These are phyloP conservation scores for Sporopachydermia cereana DNA, from an alignment of 1,139 yeast species.

Conservation along the genomic window DNA sequence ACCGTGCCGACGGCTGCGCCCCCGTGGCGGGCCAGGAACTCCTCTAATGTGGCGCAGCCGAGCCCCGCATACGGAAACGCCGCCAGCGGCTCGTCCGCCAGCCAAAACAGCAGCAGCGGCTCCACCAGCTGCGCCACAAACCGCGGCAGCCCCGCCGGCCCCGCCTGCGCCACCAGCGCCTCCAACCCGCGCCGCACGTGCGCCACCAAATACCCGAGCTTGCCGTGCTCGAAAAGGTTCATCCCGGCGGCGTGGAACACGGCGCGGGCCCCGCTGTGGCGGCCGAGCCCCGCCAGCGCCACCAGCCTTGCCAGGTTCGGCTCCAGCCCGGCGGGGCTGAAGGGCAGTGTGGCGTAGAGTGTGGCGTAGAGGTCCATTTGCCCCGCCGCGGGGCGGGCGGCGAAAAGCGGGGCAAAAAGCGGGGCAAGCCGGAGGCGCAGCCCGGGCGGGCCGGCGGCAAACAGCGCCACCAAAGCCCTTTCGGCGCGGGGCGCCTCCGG, in stretches of 20 bases:
- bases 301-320: neutral
- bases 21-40: neutral
- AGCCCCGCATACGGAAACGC: neutral
- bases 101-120: constrained; percentile 1
- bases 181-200: too few relatives aligned
- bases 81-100: neutral
- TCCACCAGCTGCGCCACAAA: neutral
- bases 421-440: neutral
- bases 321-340: neutral
- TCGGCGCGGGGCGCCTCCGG: neutral
- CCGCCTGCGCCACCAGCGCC: too few relatives aligned
- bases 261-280: neutral
- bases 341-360: neutral
- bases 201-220: too few relatives aligned
- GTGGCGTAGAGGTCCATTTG: neutral
- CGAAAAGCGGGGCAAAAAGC: neutral
- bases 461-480: neutral
- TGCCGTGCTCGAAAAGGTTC: neutral
- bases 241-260: neutral
- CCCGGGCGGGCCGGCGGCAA: neutral
- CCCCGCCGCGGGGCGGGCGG: neutral
- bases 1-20: neutral
- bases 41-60: neutral
- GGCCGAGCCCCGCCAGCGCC: neutral
- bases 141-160: too few relatives aligned